phyloP scores from a whole-genome alignment of 73 alveolate genomes.

The Stentor roeselii region DNA sequence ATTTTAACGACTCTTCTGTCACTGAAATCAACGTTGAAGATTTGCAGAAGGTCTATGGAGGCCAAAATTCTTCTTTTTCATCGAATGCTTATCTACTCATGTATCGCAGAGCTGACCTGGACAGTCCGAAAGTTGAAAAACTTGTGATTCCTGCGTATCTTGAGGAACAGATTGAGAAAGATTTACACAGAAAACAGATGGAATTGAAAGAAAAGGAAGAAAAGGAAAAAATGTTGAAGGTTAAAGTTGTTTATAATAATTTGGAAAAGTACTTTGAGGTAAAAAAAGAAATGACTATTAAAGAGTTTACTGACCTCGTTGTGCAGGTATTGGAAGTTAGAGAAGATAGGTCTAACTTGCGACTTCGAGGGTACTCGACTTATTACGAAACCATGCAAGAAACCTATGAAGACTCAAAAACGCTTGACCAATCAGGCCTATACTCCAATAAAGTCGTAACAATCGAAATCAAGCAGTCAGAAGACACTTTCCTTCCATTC shows the following conservation, averaged over 20 bases:
- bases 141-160: background rate
- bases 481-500: background rate
- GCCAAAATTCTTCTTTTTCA: slow-evolving; percentile 11
- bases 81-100: slow-evolving; percentile 30
- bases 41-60: slow-evolving; percentile 76
- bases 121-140: background rate
- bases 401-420: background rate
- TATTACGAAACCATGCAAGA: slow-evolving; percentile 20
- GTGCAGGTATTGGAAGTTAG: background rate
- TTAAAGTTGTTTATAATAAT: background rate
- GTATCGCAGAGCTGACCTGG: slow-evolving; percentile 23
- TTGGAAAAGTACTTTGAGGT: slow-evolving; percentile 10
- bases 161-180: background rate
- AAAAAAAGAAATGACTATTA: background rate
- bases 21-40: slow-evolving; percentile 54
- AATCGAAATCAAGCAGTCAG: slow-evolving; percentile 9
- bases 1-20: slow-evolving; percentile 82
- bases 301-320: background rate
- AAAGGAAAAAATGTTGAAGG: slow-evolving; percentile 7
- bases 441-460: slow-evolving; percentile 3
- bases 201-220: slow-evolving; percentile 16
- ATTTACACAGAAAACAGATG: background rate
- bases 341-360: background rate
- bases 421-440: slow-evolving; percentile 2
- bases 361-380: background rate